phyloP scores from a whole-genome alignment of 1,284 basidiomycete species.

The Cryptococcus deneoformans region DNA sequence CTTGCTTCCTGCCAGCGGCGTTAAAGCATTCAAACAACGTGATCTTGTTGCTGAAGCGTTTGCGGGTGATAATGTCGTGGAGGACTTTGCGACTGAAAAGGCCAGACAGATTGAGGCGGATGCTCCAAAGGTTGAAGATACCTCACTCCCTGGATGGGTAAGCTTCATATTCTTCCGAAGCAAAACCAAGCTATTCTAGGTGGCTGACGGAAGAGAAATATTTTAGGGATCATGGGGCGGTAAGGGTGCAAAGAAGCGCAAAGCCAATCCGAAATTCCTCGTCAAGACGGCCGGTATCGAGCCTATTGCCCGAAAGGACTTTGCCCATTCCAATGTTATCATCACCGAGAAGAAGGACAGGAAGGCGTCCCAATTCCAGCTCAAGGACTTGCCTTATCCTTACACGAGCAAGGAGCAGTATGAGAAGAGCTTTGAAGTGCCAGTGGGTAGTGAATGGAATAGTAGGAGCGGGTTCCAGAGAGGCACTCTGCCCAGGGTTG shows the following conservation, averaged over 20 bases:
- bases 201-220: not conserved
- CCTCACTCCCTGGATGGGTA: conserved; percentile 93
- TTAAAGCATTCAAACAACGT: conserved; percentile 56
- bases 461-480: conserved; percentile 79
- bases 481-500: conserved; percentile 74
- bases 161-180: conserved; percentile 29
- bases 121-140: conserved; percentile 80
- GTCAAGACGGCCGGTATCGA: conserved; percentile 80
- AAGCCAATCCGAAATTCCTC: conserved; percentile 58
- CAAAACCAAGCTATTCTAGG: not conserved
- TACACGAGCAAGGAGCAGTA: conserved; percentile 90
- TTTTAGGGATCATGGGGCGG: conserved; percentile 84
- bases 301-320: conserved; percentile 75
- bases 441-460: conserved; percentile 91
- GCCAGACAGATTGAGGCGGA: conserved; percentile 72
- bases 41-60: conserved; percentile 90
- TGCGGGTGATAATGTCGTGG: conserved; percentile 83
- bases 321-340: conserved; percentile 80
- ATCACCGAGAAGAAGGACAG: conserved; percentile 92
- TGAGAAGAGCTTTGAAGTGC: conserved; percentile 73
- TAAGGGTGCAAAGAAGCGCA: conserved; percentile 56
- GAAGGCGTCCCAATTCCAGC: conserved; percentile 82
- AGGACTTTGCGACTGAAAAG: conserved; percentile 87
- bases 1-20: conserved; percentile 34
- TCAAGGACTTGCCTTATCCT: conserved; percentile 88